Percentiles rank a stretch among this genome's conserved stretches.
These are phyloP conservation scores for Strigomonas culicis DNA, from an alignment of 208 protist species.

Conservation along the genomic window DNA sequence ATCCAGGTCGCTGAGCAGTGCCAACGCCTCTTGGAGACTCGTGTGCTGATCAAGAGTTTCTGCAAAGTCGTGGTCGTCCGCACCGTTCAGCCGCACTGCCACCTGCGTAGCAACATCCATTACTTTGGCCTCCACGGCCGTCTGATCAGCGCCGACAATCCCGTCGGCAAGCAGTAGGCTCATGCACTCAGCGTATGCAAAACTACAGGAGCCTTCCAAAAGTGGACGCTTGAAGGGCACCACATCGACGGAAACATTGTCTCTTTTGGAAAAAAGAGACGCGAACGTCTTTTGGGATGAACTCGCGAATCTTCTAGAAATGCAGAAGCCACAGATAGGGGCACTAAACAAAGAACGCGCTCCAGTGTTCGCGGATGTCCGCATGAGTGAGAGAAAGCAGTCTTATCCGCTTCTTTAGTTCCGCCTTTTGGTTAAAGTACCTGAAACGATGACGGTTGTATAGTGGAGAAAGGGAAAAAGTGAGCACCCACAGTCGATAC, in stretches of 20 bases:
- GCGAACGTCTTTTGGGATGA: no score
- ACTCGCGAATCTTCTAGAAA: no score
- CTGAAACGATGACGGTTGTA: no score
- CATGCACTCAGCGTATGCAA: not conserved
- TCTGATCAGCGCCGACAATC: not conserved
- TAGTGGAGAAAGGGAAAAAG: no score
- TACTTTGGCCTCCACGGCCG: not conserved
- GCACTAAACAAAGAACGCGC: no score
- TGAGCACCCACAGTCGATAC: no score
- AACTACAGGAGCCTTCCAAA: not conserved
- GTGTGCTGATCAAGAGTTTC: not conserved
- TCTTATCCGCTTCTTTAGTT: no score
- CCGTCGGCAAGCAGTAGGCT: not conserved
- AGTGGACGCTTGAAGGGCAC: not conserved
- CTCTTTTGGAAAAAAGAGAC: not conserved
- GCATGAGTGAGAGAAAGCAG: no score
- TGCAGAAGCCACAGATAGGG: no score
- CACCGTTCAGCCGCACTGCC: not conserved
- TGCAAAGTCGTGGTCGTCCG: not conserved
- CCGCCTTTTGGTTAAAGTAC: no score
- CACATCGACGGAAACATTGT: not conserved
- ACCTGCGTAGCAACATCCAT: not conserved
- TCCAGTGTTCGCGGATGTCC: no score
- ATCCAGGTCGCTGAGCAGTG: not conserved
- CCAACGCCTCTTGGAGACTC: not conserved